Evolutionary conservation across 192 early-diverging fungal species (phyloP).

Genomic region (Linnemannia elongata): DNA sequence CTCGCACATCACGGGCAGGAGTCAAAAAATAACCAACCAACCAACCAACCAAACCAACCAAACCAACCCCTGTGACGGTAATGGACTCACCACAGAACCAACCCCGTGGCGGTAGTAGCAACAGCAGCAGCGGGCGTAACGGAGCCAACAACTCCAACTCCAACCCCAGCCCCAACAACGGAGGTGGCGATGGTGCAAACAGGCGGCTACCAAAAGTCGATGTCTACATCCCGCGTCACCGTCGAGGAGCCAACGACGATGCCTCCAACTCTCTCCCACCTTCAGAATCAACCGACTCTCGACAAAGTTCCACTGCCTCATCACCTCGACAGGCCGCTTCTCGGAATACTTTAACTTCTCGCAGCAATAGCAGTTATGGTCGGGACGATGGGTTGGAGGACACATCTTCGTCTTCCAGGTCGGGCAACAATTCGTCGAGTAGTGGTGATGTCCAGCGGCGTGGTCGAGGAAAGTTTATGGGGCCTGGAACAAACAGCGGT

Average conservation of each 20-base stretch:
- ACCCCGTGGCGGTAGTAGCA: background rate
- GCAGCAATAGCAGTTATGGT: constrained; percentile 2
- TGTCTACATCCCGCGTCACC: constrained; percentile 50
- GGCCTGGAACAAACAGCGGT: constrained; percentile 5
- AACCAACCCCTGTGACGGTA: background rate
- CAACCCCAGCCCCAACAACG: background rate
- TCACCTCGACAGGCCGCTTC: background rate
- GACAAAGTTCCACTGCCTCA: background rate
- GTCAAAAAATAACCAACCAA: background rate
- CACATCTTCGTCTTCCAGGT: constrained; percentile 1
- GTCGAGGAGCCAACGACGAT: constrained; percentile 22
- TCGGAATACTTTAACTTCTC: background rate
- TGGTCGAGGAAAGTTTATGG: constrained; percentile 54
- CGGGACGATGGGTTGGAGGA: constrained; percentile 1
- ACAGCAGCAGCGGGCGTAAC: background rate
- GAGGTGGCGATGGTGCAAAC: background rate
- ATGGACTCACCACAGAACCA: background rate
- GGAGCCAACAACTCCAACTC: background rate
- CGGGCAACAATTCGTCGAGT: constrained; percentile 18
- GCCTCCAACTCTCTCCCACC: background rate
- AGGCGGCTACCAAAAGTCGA: constrained; percentile 34
- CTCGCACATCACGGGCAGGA: background rate
- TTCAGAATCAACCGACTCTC: constrained; percentile 10
- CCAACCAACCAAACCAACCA: background rate
- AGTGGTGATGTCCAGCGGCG: constrained; percentile 34